Conservation (phyloP, 2,329 filamentous ascomycete genomes). For the Penicillium fuscoglaucum region DNA sequence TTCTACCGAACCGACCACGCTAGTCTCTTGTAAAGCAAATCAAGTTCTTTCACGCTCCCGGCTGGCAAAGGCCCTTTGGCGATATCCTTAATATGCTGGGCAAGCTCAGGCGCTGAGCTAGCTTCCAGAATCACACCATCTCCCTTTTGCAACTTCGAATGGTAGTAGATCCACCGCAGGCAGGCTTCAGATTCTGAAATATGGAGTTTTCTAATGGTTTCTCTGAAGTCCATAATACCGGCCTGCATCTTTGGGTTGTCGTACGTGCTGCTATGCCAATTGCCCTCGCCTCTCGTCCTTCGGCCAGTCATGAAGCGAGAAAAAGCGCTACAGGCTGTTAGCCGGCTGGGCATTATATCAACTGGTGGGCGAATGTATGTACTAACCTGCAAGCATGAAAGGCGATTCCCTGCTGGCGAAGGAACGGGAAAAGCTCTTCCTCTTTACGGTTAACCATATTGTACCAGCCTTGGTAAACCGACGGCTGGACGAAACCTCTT, state of each 20-base stretch:
- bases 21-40: slow-evolving; percentile 4
- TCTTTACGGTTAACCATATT: too few species aligned
- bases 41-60: slow-evolving; percentile 15
- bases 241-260: background rate
- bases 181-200: background rate
- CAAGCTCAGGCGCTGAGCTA: slow-evolving; percentile 34
- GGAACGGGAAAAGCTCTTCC: too few species aligned
- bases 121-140: slow-evolving; percentile 40
- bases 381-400: too few species aligned
- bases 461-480: too few species aligned
- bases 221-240: background rate
- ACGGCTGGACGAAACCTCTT: too few species aligned
- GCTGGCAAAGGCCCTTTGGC: slow-evolving; percentile 36
- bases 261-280: background rate
- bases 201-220: background rate
- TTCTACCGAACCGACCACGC: background rate
- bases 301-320: too few species aligned
- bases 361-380: too few species aligned
- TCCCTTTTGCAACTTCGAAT: slow-evolving; percentile 29
- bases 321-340: too few species aligned
- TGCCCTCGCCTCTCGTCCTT: too few species aligned
- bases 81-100: slow-evolving; percentile 32
- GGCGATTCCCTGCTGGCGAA: too few species aligned
- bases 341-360: too few species aligned
- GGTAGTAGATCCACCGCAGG: slow-evolving; percentile 38